These are phyloP conservation scores for Gossypium turneri DNA, from an alignment of 345 rosid species.

Conservation along the genomic window DNA sequence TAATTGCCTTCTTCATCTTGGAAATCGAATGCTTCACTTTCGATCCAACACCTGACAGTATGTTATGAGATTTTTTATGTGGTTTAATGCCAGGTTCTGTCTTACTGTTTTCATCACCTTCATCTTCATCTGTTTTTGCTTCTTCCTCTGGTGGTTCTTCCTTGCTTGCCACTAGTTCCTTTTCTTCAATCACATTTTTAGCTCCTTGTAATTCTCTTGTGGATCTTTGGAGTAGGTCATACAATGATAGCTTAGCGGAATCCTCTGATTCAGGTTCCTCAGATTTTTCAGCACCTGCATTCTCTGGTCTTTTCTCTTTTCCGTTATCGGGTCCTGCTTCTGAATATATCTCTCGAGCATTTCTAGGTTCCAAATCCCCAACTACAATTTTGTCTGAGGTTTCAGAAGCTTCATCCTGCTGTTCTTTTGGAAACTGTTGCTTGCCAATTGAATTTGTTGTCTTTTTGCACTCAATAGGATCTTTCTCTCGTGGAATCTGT, in stretches of 20 bases:
- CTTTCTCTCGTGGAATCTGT: constrained; percentile 6
- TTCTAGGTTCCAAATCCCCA: constrained; percentile 2
- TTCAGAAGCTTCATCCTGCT: constrained; percentile 5
- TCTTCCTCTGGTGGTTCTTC: constrained; percentile 24
- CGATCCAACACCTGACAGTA: constrained; percentile 80
- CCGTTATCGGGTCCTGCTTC: background rate
- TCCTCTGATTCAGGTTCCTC: constrained; percentile 29
- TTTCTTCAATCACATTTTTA: constrained; percentile 22
- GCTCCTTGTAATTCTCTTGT: constrained; percentile 24
- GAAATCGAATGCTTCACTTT: constrained; percentile 86
- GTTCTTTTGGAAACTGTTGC: constrained; percentile 1
- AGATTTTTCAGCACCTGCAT: constrained; percentile 16
- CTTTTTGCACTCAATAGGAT: background rate
- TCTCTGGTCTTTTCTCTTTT: constrained; percentile 10
- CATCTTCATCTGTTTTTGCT: constrained; percentile 44
- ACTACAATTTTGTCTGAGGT: background rate
- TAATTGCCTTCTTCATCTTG: constrained; percentile 83
- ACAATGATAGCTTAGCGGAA: constrained; percentile 34
- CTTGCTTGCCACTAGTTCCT: constrained; percentile 20
- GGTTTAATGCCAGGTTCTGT: constrained; percentile 44
- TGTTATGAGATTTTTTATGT: constrained; percentile 69
- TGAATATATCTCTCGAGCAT: background rate
- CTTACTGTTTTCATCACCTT: constrained; percentile 41
- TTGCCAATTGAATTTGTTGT: background rate
- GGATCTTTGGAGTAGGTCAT: constrained; percentile 43